These are phyloP conservation scores for Citrus australasica DNA, from an alignment of 345 rosid species.

Conservation along the genomic window DNA sequence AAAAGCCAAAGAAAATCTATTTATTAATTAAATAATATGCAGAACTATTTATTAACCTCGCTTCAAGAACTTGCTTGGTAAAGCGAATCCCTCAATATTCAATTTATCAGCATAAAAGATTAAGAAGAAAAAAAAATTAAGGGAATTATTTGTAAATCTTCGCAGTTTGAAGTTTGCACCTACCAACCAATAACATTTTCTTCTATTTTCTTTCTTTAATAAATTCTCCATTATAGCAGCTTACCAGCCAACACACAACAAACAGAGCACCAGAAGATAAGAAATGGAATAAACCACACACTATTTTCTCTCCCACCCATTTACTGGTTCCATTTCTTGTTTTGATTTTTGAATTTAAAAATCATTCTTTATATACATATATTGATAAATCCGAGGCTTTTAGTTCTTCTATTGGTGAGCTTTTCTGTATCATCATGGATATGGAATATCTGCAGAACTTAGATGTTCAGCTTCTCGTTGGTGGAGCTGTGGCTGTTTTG, in stretches of 20 bases:
- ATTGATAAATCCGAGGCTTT: neutral
- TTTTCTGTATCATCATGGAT: conserved; percentile 35
- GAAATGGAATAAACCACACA: neutral
- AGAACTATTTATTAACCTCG: neutral
- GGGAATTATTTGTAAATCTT: neutral
- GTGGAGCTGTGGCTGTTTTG: conserved; percentile 68
- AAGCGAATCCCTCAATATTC: neutral
- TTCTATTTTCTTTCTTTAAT: neutral
- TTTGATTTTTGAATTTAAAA: neutral
- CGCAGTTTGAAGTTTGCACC: neutral
- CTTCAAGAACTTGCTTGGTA: neutral
- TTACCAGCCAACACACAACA: neutral
- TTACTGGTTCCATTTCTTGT: neutral
- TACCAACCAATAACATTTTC: neutral
- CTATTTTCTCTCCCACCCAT: neutral
- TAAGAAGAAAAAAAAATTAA: too few species aligned
- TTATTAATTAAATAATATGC: neutral
- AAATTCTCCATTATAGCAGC: neutral
- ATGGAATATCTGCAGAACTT: conserved; percentile 56
- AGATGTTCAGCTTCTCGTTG: conserved; percentile 70
- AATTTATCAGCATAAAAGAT: neutral
- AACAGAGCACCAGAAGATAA: neutral
- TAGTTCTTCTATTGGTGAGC: neutral
- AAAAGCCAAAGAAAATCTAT: neutral
- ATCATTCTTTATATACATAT: too few species aligned